A percentile compares a stretch with the other conserved stretches of the same genome.
phyloP scores from a whole-genome alignment of 2,329 filamentous ascomycete species.

The Cladophialophora yegresii region DNA sequence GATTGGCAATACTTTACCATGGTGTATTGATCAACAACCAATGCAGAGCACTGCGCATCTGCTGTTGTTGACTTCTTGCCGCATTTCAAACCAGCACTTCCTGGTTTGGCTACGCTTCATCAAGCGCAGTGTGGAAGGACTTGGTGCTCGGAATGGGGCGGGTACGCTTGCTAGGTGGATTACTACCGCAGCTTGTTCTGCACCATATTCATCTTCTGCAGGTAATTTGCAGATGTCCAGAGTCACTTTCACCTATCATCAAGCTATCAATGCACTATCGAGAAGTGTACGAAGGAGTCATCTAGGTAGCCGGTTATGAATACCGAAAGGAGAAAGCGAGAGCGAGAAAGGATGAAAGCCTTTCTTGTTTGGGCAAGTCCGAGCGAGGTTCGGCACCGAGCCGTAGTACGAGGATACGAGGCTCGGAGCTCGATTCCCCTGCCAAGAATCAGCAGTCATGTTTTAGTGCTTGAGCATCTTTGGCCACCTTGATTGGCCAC shows the following conservation, averaged over 20 bases:
- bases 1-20: not conserved
- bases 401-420: not conserved
- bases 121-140: not conserved
- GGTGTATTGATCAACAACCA: not conserved
- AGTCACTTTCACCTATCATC: not conserved
- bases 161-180: not conserved
- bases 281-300: not conserved
- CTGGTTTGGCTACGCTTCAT: not conserved
- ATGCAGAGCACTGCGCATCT: not conserved
- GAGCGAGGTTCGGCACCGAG: not conserved
- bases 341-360: not conserved
- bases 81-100: not conserved
- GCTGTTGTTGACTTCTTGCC: not conserved
- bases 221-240: not conserved
- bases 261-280: not conserved
- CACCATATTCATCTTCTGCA: not conserved
- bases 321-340: not conserved
- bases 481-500: not conserved
- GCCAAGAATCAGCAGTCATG: conserved; percentile 4
- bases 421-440: not conserved
- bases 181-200: not conserved
- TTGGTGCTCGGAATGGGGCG: not conserved
- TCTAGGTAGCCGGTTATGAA: not conserved
- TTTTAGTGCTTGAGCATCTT: not conserved
- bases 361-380: not conserved